Percentiles rank a stretch among this genome's conserved stretches.
phyloP scores from a whole-genome alignment of 1,284 basidiomycete species.

The Microbotryum lychnidis-dioicae region DNA sequence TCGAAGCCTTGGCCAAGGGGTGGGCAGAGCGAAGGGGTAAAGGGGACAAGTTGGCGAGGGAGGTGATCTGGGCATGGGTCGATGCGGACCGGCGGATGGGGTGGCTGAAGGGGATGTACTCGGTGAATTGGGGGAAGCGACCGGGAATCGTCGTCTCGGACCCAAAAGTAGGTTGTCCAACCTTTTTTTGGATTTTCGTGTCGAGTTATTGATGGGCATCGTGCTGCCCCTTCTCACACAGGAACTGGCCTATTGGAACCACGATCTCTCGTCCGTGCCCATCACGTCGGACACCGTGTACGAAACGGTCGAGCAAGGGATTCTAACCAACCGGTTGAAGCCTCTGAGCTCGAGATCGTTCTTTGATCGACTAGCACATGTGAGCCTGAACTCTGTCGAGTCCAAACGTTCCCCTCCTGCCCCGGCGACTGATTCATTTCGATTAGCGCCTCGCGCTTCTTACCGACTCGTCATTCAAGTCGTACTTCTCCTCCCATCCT shows the following conservation, averaged over 20 bases:
- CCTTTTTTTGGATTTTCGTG: neutral
- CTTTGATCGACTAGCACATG: conserved; percentile 39
- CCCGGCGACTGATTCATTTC: conserved; percentile 13
- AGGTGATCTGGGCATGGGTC: conserved; percentile 78
- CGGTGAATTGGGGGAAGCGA: conserved; percentile 48
- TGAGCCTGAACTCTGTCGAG: conserved; percentile 12
- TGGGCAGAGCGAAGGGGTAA: conserved; percentile 49
- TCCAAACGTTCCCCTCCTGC: neutral
- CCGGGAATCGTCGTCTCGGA: conserved; percentile 65
- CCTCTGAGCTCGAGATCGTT: conserved; percentile 46
- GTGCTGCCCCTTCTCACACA: conserved; percentile 35
- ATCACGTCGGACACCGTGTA: conserved; percentile 60
- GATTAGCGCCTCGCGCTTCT: neutral
- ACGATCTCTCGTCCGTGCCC: conserved; percentile 47
- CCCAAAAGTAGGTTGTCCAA: conserved; percentile 54
- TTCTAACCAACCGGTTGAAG: conserved; percentile 50
- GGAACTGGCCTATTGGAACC: conserved; percentile 61
- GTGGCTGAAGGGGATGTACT: conserved; percentile 84
- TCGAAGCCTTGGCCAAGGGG: conserved; percentile 51
- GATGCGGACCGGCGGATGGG: conserved; percentile 66
- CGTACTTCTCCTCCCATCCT: conserved; percentile 33
- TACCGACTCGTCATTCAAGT: neutral
- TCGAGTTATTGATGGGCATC: neutral
- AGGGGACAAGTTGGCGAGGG: conserved; percentile 41
- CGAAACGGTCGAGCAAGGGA: conserved; percentile 57